These are phyloP conservation scores for Naganishia sp. DNA, from an alignment of 1,284 basidiomycete species.

Conservation along the genomic window DNA sequence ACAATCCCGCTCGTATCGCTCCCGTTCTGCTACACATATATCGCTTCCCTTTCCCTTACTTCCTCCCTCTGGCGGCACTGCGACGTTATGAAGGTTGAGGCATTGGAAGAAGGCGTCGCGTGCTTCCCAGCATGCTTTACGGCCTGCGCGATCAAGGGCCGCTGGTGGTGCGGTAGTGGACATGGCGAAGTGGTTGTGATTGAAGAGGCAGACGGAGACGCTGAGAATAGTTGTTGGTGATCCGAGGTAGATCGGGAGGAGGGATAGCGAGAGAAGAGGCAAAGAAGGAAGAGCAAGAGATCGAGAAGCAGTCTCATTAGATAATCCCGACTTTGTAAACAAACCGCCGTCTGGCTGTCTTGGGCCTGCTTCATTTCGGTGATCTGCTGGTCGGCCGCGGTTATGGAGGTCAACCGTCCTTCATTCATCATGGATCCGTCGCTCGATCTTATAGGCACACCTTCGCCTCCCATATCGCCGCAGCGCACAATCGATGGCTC, in stretches of 20 bases:
- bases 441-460: constrained; percentile 7
- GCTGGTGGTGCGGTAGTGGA: constrained; percentile 36
- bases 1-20: constrained; percentile 49
- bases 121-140: constrained; percentile 52
- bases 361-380: neutral
- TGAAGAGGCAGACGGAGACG: neutral
- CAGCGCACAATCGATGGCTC: neutral
- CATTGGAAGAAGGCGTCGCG: constrained; percentile 55
- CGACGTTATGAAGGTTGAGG: constrained; percentile 48
- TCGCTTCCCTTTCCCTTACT: constrained; percentile 38
- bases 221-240: neutral
- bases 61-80: constrained; percentile 40
- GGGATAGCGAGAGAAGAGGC: neutral
- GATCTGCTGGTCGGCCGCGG: neutral
- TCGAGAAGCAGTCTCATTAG: constrained; percentile 9
- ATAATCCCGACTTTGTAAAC: constrained; percentile 17
- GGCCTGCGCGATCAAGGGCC: constrained; percentile 52
- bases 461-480: neutral
- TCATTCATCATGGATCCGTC: constrained; percentile 5
- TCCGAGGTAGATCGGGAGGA: neutral
- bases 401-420: neutral
- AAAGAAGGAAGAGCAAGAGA: constrained; percentile 1
- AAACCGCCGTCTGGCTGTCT: neutral
- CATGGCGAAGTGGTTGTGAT: constrained; percentile 21
- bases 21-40: constrained; percentile 46